Evolutionary conservation across 2,329 filamentous ascomycete species (phyloP).

Genomic region (Cytospora leucostoma): DNA sequence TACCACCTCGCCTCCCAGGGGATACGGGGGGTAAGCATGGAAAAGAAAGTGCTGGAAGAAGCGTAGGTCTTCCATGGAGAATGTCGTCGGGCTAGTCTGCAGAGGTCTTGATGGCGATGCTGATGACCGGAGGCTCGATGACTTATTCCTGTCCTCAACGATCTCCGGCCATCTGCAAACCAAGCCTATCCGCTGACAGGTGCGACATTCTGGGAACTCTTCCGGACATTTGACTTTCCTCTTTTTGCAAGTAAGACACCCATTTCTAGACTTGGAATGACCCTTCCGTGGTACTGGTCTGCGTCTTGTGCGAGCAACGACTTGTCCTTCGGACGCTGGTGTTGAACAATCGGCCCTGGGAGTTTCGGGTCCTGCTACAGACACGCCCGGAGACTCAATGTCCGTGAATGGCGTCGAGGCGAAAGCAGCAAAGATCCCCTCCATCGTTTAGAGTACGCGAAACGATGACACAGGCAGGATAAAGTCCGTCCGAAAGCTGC

Average conservation of each 20-base stretch:
- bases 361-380: too few relatives aligned
- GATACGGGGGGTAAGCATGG: slow-evolving; percentile 43
- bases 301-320: slow-evolving; percentile 25
- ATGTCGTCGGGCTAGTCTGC: slow-evolving; percentile 32
- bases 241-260: slow-evolving; percentile 43
- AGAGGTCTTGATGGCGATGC: slow-evolving; percentile 27
- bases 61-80: slow-evolving; percentile 48
- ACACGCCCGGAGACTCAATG: too few relatives aligned
- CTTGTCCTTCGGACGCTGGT: too few relatives aligned
- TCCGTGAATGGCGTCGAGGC: too few relatives aligned
- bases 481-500: too few relatives aligned
- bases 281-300: slow-evolving; percentile 30
- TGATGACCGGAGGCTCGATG: neutral
- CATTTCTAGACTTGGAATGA: slow-evolving; percentile 44
- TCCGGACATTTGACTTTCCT: slow-evolving; percentile 51
- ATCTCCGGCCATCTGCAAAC: slow-evolving; percentile 39
- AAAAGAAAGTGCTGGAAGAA: slow-evolving; percentile 53
- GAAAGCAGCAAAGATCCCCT: too few relatives aligned
- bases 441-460: too few relatives aligned
- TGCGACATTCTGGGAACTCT: slow-evolving; percentile 38
- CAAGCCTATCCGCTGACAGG: slow-evolving; percentile 41
- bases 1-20: slow-evolving; percentile 39
- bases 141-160: slow-evolving; percentile 16
- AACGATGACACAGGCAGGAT: too few relatives aligned
- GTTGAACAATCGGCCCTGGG: too few relatives aligned